Conservation (phyloP, 768 basidiomycete genomes). For the Termitomyces sp. region DNA sequence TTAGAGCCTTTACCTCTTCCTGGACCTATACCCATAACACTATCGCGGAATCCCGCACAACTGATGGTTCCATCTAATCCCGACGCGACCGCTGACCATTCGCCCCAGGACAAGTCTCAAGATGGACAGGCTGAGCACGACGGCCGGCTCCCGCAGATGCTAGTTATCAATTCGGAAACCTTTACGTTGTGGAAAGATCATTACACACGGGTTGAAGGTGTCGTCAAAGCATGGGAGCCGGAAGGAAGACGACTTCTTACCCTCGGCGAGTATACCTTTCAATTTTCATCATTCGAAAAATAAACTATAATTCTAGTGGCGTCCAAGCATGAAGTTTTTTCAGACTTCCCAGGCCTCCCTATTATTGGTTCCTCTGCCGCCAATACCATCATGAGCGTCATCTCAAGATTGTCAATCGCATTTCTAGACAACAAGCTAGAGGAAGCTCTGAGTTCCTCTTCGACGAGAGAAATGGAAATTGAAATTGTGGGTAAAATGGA, state of each 20-base stretch:
- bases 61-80: slow-evolving; percentile 7
- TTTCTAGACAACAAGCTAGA: slow-evolving; percentile 38
- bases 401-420: slow-evolving; percentile 31
- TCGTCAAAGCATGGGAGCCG: slow-evolving; percentile 53
- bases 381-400: slow-evolving; percentile 27
- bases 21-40: slow-evolving; percentile 35
- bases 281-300: not conserved
- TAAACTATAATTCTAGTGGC: slow-evolving; percentile 25
- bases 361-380: slow-evolving; percentile 28
- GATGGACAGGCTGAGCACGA: not conserved
- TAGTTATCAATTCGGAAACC: slow-evolving; percentile 71
- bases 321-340: slow-evolving; percentile 41
- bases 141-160: slow-evolving; percentile 29
- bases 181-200: slow-evolving; percentile 81
- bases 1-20: slow-evolving; percentile 67
- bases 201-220: slow-evolving; percentile 50
- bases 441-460: slow-evolving; percentile 21
- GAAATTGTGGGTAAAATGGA: slow-evolving; percentile 35
- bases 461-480: slow-evolving; percentile 32
- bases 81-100: not conserved
- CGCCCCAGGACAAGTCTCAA: slow-evolving; percentile 5
- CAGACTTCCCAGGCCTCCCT: slow-evolving; percentile 43
- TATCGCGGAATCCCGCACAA: slow-evolving; percentile 1
- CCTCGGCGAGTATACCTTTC: slow-evolving; percentile 29
- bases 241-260: slow-evolving; percentile 39